Percentiles rank a stretch among this genome's conserved stretches.
Conservation (phyloP, 768 basidiomycete species). For the Imleria badia region DNA sequence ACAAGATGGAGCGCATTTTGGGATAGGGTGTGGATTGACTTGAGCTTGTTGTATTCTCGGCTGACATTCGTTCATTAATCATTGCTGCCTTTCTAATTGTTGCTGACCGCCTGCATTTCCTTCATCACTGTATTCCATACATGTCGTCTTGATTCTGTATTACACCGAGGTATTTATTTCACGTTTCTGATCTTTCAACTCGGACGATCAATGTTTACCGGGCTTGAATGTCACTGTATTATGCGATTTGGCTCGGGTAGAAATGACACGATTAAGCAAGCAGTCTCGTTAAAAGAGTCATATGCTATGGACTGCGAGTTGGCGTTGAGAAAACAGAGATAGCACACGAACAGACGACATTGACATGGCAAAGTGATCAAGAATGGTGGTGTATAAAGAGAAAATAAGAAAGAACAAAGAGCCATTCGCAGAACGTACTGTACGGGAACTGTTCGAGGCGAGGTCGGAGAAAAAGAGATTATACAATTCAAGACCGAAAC, state of each 20-base stretch:
- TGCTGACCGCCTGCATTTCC: not conserved
- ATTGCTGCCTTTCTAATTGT: no score
- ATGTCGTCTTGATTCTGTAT: not conserved
- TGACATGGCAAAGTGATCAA: not conserved
- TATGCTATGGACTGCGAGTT: slow-evolving; percentile 15
- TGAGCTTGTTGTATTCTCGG: not conserved
- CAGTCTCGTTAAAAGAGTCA: slow-evolving; percentile 13
- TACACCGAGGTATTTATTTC: not conserved
- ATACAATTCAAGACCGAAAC: not conserved
- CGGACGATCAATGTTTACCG: no score
- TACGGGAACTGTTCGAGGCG: slow-evolving; percentile 21
- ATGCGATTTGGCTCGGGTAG: not conserved
- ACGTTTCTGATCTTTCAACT: not conserved
- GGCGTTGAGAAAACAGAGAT: slow-evolving; percentile 8
- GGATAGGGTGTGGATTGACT: slow-evolving; percentile 13
- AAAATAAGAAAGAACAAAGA: slow-evolving; percentile 30
- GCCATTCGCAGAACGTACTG: slow-evolving; percentile 18
- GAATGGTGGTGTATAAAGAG: slow-evolving; percentile 28
- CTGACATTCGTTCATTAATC: not conserved
- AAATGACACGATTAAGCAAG: slow-evolving; percentile 13
- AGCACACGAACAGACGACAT: slow-evolving; percentile 9
- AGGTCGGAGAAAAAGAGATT: not conserved
- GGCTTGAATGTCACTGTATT: not conserved
- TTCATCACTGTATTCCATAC: not conserved
- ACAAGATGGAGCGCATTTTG: slow-evolving; percentile 62